Conservation (phyloP, 345 rosid species). For the Barbarea vulgaris region DNA sequence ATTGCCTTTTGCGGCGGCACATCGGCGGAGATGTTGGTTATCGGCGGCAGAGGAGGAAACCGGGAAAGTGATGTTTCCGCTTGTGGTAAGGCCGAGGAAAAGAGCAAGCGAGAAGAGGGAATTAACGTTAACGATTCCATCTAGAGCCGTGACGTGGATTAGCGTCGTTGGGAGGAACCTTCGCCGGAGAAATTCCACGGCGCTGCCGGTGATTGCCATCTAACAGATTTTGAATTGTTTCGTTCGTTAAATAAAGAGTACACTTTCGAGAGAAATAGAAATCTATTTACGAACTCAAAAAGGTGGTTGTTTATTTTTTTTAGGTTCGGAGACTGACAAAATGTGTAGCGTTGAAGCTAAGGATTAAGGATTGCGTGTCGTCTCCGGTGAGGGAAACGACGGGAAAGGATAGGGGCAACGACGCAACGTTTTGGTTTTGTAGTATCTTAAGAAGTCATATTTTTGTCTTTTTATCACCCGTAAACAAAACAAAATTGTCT, state of each 20-base stretch:
- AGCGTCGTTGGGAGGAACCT: constrained; percentile 38
- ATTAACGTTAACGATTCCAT: constrained; percentile 78
- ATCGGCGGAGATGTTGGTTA: constrained; percentile 33
- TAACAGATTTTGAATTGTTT: neutral
- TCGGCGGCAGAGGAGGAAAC: constrained; percentile 31
- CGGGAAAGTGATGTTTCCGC: constrained; percentile 35
- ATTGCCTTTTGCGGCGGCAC: constrained; percentile 45
- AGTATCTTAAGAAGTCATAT: no score
- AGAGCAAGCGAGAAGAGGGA: constrained; percentile 82
- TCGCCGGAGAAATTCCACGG: constrained; percentile 28
- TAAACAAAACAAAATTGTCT: neutral
- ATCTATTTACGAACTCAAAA: neutral
- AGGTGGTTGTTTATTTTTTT: neutral
- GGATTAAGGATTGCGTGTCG: constrained; percentile 21
- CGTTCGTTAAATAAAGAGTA: neutral
- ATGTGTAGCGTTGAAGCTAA: constrained; percentile 32
- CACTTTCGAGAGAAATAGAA: neutral
- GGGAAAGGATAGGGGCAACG: neutral
- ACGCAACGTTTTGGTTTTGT: neutral
- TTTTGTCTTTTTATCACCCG: no score
- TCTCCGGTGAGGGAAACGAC: constrained; percentile 23
- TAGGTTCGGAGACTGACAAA: neutral
- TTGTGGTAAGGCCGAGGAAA: constrained; percentile 70
- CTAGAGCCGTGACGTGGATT: constrained; percentile 79
- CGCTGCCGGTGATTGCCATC: constrained; percentile 30